Base-by-base conservation (phyloP, 139 green algal species). In the Tetradesmus obliquus region DNA sequence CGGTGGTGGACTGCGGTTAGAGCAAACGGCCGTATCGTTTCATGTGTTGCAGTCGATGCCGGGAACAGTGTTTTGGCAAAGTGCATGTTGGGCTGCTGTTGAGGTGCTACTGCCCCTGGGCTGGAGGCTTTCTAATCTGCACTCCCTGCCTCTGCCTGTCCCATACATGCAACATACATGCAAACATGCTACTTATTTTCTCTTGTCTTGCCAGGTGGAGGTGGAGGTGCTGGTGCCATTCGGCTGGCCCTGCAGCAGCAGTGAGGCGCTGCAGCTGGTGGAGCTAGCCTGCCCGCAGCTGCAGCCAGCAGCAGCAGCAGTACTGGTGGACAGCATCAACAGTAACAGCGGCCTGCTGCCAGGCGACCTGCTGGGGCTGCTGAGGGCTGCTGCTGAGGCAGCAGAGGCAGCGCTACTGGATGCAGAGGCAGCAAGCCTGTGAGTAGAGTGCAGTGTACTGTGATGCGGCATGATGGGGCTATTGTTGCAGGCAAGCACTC, bases 151-250 rank as follows among this genome's bases (percentile, higher is more conserved):
- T 66, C 66, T 76, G 66, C 15, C 24, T 4, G 3, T 76, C 17
- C 17, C n/a, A 1, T 19, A 76, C 2, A 24, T n/a, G 66, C 9
- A 12, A 5, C 13, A 12, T 74, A 71, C n/a, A 45, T 45, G 32
- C 32, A 45, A 45, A 45, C 32, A 45, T 45, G 32, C 32, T 45
- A 45, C 32, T 45, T 19, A 19, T 19, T 1, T 76, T 5, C 10
- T 19, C 1, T 3, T 24, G 15, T 5, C 13, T 20, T 3, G 15
- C 17, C 54, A 90, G 86, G 86, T 69, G 10, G 86, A 90, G 45
- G 86, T 90, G 24, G 86, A 90, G 71, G 86, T 90, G 86, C 71
- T 90, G 55, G 86, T 90, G 19, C 86, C 86, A 0, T 55, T 81
- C 15, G 55, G 32, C 32, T 90, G 86, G 86, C 86, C 86, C 17